Evolutionary conservation across 345 rosid genomes (phyloP), one percentile per base, ranked within the genome.

Genomic region (Diplotaxis tenuifolia): DNA sequence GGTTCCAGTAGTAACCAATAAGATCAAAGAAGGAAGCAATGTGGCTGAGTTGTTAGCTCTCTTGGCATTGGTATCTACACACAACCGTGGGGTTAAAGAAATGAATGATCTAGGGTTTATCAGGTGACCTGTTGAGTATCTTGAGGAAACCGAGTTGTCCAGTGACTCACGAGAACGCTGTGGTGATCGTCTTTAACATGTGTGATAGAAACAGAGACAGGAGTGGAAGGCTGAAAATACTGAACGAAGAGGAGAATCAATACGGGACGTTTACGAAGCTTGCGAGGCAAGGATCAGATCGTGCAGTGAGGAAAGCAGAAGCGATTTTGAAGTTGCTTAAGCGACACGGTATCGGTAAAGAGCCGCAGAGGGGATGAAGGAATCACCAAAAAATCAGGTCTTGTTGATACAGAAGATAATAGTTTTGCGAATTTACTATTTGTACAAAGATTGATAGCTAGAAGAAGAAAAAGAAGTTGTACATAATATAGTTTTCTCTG

Each of bases 291-390:
- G 88, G 83, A 45, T 79, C 86, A 47, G 76, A 72, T 25, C 82
- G 95, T 67, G 84, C 85, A 2, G 80, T 75, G 83, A 82, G 92
- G 63, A 89, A 85, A 80, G 87, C 92, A 0, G 63, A 29, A 28
- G 68, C 72, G 54, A 82, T 85, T 21, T 81, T 89, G 7, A 66
- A 82, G 65, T 76, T 64, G 77, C 65, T 79, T 7, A 71, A 70
- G 29, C 67, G 62, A 75, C 72, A 50, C 29, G 76, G 63, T 65
- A 47, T 52, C 10, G 62, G 70, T 67, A 54, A 75, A 62, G 70
- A 18, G 50, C 56, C 68, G 54, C 72, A 74, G 21, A 68, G 77
- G 60, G 50, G 57, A 31, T 75, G 56, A 70, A 71, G 62, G 42
- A 34, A 23, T 45, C 66, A 27, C 34, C 62, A 57, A 18, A 21